Percentiles rank a stretch among this genome's conserved stretches.
phyloP scores from a whole-genome alignment of 1,139 yeast species.

The Blastobotrys indianensis region DNA sequence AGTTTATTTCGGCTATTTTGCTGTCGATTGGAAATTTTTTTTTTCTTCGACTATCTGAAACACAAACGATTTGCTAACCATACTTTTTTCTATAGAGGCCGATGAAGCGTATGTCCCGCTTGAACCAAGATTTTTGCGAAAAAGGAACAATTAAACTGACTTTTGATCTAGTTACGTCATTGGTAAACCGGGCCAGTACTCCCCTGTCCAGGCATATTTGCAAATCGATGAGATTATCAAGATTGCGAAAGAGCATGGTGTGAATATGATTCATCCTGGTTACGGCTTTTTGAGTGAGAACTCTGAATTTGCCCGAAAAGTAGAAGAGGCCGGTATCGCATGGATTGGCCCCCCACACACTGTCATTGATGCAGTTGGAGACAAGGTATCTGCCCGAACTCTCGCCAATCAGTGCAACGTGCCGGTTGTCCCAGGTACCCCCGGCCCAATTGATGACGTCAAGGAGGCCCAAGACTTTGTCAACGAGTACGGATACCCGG shows the following conservation, averaged over 20 bases:
- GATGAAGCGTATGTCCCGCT: conserved; percentile 30
- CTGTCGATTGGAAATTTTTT: not conserved
- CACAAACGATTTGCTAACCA: conserved; percentile 3
- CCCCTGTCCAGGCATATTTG: conserved; percentile 95
- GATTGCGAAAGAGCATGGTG: conserved; percentile 82
- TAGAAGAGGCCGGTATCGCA: conserved; percentile 82
- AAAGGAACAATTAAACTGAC: not conserved
- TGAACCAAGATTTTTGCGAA: not conserved
- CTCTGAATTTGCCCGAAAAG: conserved; percentile 89
- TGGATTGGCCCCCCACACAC: conserved; percentile 93
- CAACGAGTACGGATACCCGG: conserved; percentile 83
- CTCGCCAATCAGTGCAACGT: conserved; percentile 78
- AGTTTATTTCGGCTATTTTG: conserved; percentile 13
- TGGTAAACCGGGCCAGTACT: conserved; percentile 81
- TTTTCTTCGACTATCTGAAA: not conserved
- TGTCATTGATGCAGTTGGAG: conserved; percentile 93
- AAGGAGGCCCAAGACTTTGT: conserved; percentile 79
- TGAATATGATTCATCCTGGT: conserved; percentile 98
- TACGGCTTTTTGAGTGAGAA: conserved; percentile 95
- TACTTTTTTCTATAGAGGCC: conserved; percentile 29
- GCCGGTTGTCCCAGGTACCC: conserved; percentile 97
- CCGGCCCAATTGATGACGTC: conserved; percentile 84
- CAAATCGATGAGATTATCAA: conserved; percentile 92
- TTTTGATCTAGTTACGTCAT: conserved; percentile 52
- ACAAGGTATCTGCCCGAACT: conserved; percentile 89